Evolutionary conservation across 2,329 filamentous ascomycete genomes (phyloP).

Genomic region (Apiospora arundinis): DNA sequence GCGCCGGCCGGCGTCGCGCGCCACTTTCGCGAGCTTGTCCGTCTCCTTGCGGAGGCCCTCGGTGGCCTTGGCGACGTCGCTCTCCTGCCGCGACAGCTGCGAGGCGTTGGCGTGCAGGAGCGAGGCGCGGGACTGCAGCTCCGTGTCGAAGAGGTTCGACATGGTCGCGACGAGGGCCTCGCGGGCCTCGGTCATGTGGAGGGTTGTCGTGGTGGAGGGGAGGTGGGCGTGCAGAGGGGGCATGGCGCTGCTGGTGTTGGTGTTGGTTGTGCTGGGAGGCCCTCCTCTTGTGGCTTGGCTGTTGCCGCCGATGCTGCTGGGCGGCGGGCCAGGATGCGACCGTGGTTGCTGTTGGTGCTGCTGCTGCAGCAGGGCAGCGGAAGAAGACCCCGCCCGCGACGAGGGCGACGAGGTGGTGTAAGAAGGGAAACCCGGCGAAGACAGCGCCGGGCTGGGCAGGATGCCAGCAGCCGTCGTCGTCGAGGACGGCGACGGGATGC

Average conservation of each 20-base stretch:
- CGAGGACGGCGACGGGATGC: constrained; percentile 43
- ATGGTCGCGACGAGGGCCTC: constrained; percentile 66
- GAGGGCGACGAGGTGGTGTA: not conserved
- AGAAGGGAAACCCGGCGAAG: not conserved
- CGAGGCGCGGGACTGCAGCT: constrained; percentile 70
- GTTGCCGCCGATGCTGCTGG: not conserved
- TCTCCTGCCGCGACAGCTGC: constrained; percentile 71
- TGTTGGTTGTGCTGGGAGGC: constrained; percentile 34
- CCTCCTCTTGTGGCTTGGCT: not conserved
- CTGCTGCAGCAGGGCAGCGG: not conserved
- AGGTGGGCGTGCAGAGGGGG: constrained; percentile 41
- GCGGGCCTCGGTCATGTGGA: constrained; percentile 62
- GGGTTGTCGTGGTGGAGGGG: constrained; percentile 50
- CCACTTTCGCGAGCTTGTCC: constrained; percentile 68
- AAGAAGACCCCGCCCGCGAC: not conserved
- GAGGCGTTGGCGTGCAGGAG: constrained; percentile 73
- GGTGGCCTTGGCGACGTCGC: constrained; percentile 66
- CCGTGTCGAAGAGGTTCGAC: constrained; percentile 72
- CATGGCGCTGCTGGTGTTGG: constrained; percentile 35
- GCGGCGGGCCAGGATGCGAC: not conserved
- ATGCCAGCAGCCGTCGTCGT: constrained; percentile 36
- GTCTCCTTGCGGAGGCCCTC: constrained; percentile 67
- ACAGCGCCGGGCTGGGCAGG: constrained; percentile 35
- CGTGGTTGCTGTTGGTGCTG: not conserved
- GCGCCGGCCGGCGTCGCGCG: constrained; percentile 65